These are phyloP conservation scores for Chaetomium sp. DNA, from an alignment of 2,329 filamentous ascomycete genomes.

Conservation along the genomic window DNA sequence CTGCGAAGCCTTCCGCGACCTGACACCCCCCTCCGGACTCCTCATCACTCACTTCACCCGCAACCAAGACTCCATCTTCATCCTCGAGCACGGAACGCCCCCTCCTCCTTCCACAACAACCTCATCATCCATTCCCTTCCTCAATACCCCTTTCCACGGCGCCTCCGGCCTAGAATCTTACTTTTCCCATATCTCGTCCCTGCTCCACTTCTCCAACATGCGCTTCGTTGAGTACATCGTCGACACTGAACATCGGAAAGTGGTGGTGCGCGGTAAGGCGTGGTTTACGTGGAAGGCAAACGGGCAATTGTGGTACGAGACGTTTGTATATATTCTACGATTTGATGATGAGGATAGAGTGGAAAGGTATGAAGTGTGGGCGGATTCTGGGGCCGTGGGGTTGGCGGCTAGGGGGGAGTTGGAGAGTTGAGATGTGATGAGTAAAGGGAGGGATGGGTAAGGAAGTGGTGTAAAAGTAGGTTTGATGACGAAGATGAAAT, in stretches of 20 bases:
- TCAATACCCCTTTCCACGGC: slow-evolving; percentile 30
- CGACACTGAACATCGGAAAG: slow-evolving; percentile 25
- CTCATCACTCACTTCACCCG: slow-evolving; percentile 27
- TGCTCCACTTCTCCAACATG: slow-evolving; percentile 29
- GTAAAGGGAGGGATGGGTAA: too few species aligned
- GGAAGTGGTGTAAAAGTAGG: too few species aligned
- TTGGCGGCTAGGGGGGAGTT: slow-evolving; percentile 50
- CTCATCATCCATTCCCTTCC: slow-evolving; percentile 27
- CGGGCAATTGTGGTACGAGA: slow-evolving; percentile 31
- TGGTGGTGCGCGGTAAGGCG: slow-evolving; percentile 28
- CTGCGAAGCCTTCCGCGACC: slow-evolving; percentile 29
- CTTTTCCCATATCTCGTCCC: slow-evolving; percentile 23
- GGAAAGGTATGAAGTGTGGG: slow-evolving; percentile 32
- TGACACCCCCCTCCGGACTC: slow-evolving; percentile 23
- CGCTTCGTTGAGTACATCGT: slow-evolving; percentile 23
- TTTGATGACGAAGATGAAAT: not conserved
- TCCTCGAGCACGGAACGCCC: slow-evolving; percentile 31
- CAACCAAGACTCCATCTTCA: slow-evolving; percentile 15
- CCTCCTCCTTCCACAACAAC: slow-evolving; percentile 4
- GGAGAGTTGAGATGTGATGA: not conserved
- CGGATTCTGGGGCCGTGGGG: slow-evolving; percentile 33
- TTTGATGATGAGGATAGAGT: slow-evolving; percentile 27
- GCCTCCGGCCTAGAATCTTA: slow-evolving; percentile 27
- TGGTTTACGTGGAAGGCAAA: slow-evolving; percentile 30
- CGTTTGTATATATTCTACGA: slow-evolving; percentile 30